These are phyloP conservation scores for Obba rivulosa DNA, from an alignment of 768 basidiomycete species.

Conservation along the genomic window DNA sequence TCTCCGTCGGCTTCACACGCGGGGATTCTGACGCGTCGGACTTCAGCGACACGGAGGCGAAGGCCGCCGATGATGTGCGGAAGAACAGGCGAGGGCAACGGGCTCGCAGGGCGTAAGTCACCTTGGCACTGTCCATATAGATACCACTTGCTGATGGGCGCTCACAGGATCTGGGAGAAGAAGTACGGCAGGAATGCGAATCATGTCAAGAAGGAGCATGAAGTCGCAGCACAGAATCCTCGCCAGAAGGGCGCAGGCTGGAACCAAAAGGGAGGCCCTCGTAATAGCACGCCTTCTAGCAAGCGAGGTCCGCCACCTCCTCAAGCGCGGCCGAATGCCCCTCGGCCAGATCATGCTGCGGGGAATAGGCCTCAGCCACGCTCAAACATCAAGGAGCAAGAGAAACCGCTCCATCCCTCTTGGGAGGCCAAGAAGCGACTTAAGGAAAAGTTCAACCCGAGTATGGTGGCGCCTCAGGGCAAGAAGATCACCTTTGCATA, in stretches of 20 bases:
- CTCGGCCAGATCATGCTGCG: neutral
- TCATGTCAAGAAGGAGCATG: conserved; percentile 67
- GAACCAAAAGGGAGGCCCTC: neutral
- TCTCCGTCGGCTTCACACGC: conserved; percentile 78
- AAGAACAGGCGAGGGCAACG: conserved; percentile 90
- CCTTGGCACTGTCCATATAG: neutral
- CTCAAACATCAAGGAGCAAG: conserved; percentile 15
- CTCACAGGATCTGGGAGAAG: conserved; percentile 90
- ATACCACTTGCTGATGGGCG: conserved; percentile 5
- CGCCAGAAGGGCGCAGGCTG: neutral
- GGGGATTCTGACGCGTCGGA: conserved; percentile 81
- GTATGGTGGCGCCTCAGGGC: conserved; percentile 64
- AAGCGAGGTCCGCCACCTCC: neutral
- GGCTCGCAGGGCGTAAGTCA: conserved; percentile 87
- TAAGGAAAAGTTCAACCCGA: conserved; percentile 63
- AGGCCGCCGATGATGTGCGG: conserved; percentile 41
- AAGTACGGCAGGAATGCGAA: conserved; percentile 90
- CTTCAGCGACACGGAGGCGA: conserved; percentile 53
- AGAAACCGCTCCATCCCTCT: conserved; percentile 76
- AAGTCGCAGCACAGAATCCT: conserved; percentile 12
- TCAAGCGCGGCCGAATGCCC: neutral
- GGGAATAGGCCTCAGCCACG: neutral
- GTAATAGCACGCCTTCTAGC: neutral
- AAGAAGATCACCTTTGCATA: conserved; percentile 73
- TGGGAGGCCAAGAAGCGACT: conserved; percentile 92